Base-by-base conservation (phyloP, 768 basidiomycete species). In the Leccinellum luteum region DNA sequence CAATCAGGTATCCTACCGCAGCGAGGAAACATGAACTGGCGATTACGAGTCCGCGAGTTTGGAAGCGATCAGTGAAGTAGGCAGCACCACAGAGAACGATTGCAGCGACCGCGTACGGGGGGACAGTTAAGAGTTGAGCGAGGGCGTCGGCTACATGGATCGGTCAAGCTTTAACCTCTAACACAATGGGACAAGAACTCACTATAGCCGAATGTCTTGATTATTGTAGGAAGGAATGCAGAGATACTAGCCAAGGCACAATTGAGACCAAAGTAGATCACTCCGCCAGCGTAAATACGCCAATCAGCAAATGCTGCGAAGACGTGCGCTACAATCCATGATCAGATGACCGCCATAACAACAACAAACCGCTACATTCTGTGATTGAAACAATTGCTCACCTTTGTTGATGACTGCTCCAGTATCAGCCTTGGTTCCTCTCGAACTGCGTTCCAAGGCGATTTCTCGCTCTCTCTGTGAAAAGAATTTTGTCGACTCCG, bases 191-290 rank as follows among this genome's bases (percentile, higher is more conserved):
- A 53, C 35, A 41, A 41, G 41, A 27, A 75, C 88, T 48, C 55
- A 90, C 89, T 81, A 62, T 80, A 85, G 32, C 88, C 88, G 55
- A 92, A 84, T 0, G 86, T 89, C 44, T 76, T 78, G 45, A 93
- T 83, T 64, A 93, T 90, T 3, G 90, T 92, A 3, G 92, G 92
- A 54, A 94, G 73, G 74, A 94, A 94, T 0, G 90, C 89, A 23
- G 86, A 85, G 34, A 87, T 87, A 9, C 90, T 88, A n/a, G 88
- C 85, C 15, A 92, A 74, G 21, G 89, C 86, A 51, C 82, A 83
- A 64, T 91, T 91, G 51, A 89, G 73, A 30, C 87, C 89, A 66
- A 92, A 90, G 69, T 90, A 92, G 58, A 91, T 84, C 28, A 85
- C 79, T 0, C 90, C 90, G 0, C 78, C 89, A 8, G 75, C 64